phyloP scores from a whole-genome alignment of 2,329 filamentous ascomycete genomes.

The Neonectria punicea region DNA sequence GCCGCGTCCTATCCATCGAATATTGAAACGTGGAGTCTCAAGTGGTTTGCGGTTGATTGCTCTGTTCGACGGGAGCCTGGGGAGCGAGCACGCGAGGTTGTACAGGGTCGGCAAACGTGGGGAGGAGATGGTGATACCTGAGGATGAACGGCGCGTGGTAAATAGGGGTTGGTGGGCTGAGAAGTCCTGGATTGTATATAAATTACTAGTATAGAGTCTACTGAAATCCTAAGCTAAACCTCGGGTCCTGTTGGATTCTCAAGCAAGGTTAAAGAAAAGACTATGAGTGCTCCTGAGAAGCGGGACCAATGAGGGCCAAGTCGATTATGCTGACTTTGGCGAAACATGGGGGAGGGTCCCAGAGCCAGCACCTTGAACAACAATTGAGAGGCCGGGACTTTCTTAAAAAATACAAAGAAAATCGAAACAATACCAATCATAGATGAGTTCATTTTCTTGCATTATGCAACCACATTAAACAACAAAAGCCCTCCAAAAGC shows the following conservation, averaged over 20 bases:
- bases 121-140: not conserved
- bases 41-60: not conserved
- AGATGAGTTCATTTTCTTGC: accelerated
- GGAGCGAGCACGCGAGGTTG: not conserved
- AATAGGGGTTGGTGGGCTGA: not conserved
- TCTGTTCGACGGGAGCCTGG: not conserved
- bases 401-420: slow-evolving; percentile 1
- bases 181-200: not conserved
- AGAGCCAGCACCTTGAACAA: not conserved
- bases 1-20: not conserved
- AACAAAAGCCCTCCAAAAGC: not conserved
- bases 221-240: no score
- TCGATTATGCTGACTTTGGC: slow-evolving; percentile 40
- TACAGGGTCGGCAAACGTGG: not conserved
- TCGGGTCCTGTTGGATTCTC: no score
- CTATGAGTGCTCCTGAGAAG: not conserved
- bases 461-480: not conserved
- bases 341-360: not conserved
- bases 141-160: not conserved
- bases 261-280: no score
- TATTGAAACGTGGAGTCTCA: not conserved
- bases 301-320: slow-evolving; percentile 35
- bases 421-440: not conserved
- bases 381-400: not conserved
- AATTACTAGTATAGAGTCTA: not conserved